Percentiles rank a stretch among this genome's conserved stretches.
Conservation (phyloP, 306 rosid genomes). For the Rubus parviflorus region DNA sequence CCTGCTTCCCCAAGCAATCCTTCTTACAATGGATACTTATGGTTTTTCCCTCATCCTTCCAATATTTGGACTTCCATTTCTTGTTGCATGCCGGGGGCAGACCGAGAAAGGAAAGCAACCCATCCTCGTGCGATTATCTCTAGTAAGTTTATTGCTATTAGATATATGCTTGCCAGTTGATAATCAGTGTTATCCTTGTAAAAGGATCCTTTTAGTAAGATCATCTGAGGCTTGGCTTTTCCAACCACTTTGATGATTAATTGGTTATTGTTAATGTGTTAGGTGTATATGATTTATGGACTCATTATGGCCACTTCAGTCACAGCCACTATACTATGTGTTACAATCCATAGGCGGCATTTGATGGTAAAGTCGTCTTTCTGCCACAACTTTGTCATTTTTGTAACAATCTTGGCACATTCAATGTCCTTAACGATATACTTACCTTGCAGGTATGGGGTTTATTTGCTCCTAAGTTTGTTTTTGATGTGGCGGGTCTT, state of each 20-base stretch:
- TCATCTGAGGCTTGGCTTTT: constrained; percentile 24
- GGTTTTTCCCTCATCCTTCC: constrained; percentile 95
- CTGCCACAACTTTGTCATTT: neutral
- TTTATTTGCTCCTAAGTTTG: constrained; percentile 93
- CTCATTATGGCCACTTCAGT: constrained; percentile 61
- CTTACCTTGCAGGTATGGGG: constrained; percentile 84
- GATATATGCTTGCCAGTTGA: neutral
- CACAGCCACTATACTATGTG: constrained; percentile 72
- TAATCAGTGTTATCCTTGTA: neutral
- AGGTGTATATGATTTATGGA: constrained; percentile 78
- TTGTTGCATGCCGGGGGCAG: constrained; percentile 47
- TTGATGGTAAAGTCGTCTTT: constrained; percentile 62
- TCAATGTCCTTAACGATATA: neutral
- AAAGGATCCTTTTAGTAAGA: constrained; percentile 15
- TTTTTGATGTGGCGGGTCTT: constrained; percentile 77
- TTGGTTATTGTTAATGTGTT: constrained; percentile 9
- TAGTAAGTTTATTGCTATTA: constrained; percentile 46
- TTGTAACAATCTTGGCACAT: neutral
- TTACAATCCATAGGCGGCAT: constrained; percentile 89
- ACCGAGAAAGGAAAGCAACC: constrained; percentile 36
- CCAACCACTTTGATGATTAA: neutral
- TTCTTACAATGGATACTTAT: constrained; percentile 79
- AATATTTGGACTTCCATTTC: constrained; percentile 72
- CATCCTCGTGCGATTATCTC: constrained; percentile 56
- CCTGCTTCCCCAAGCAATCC: constrained; percentile 84